Conservation (phyloP, 257 asterid genomes). For the Rubia yunnanensis region DNA sequence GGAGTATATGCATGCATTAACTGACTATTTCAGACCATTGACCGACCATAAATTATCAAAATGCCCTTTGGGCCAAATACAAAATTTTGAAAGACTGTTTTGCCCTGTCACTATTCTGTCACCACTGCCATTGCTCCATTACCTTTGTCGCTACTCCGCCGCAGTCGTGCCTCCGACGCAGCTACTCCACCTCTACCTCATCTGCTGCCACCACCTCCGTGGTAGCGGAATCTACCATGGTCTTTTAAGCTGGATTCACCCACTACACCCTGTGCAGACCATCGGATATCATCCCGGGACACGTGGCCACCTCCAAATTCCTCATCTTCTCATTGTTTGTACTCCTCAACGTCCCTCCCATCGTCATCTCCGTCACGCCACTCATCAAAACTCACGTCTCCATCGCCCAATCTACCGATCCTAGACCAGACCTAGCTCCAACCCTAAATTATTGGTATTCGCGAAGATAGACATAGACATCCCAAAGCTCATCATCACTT, state of each 20-base stretch:
- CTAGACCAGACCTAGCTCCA: background rate
- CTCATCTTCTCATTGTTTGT: slow-evolving; percentile 32
- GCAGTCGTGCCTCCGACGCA: too few species aligned
- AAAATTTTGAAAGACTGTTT: too few species aligned
- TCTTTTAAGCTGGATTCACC: slow-evolving; percentile 32
- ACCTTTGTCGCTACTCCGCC: too few species aligned
- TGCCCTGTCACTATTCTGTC: too few species aligned
- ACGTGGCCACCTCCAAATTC: slow-evolving; percentile 29
- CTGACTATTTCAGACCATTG: too few species aligned
- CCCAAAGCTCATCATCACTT: slow-evolving; percentile 7
- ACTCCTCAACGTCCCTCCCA: slow-evolving; percentile 18
- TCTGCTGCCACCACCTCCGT: too few species aligned
- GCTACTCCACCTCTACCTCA: too few species aligned
- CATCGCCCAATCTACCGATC: slow-evolving; percentile 23
- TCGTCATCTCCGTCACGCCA: slow-evolving; percentile 16
- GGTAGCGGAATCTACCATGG: slow-evolving; percentile 19
- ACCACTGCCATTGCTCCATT: too few species aligned
- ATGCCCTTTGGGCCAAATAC: too few species aligned
- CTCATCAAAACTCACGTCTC: slow-evolving; percentile 42
- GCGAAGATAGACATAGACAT: too few species aligned
- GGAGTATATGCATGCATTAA: too few species aligned
- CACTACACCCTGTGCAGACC: slow-evolving; percentile 30
- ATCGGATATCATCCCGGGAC: slow-evolving; percentile 38
- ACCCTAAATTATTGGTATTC: background rate
- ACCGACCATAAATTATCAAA: too few species aligned